phyloP scores from a whole-genome alignment of 1,284 basidiomycete species.

The Cryptococcus amylolentus region DNA sequence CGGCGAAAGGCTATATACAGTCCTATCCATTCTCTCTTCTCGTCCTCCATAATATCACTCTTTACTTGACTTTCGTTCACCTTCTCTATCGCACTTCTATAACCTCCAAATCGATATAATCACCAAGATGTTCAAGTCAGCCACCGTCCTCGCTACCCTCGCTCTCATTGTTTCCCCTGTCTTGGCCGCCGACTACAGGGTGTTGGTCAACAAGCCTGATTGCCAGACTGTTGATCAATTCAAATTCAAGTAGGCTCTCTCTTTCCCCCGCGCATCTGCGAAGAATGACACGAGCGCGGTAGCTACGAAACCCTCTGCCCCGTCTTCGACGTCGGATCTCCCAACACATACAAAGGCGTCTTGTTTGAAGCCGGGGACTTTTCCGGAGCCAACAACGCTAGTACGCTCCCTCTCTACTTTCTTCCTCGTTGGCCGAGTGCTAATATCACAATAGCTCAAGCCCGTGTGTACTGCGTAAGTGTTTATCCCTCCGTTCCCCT shows the following conservation, averaged over 20 bases:
- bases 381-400: slow-evolving; percentile 5
- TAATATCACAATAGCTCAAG: slow-evolving; percentile 2
- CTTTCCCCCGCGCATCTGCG: not conserved
- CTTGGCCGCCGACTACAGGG: slow-evolving; percentile 1
- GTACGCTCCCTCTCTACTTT: slow-evolving; percentile 1
- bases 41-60: no score
- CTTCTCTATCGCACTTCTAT: no score
- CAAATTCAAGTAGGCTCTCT: slow-evolving; percentile 2
- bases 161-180: not conserved
- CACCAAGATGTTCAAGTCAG: no score
- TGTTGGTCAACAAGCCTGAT: slow-evolving; percentile 10
- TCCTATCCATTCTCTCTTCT: no score
- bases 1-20: no score
- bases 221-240: slow-evolving; percentile 10
- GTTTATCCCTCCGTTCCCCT: no score
- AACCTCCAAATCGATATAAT: no score
- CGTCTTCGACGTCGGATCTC: not conserved
- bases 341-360: slow-evolving; percentile 1
- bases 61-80: no score
- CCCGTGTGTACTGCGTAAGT: slow-evolving; percentile 12
- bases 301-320: slow-evolving; percentile 13
- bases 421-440: not conserved
- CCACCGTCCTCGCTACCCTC: not conserved
- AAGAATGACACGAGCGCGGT: no score
- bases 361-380: slow-evolving; percentile 5